Evolutionary conservation across 2,329 filamentous ascomycete species (phyloP).

Genomic region (Tothia fuscella): DNA sequence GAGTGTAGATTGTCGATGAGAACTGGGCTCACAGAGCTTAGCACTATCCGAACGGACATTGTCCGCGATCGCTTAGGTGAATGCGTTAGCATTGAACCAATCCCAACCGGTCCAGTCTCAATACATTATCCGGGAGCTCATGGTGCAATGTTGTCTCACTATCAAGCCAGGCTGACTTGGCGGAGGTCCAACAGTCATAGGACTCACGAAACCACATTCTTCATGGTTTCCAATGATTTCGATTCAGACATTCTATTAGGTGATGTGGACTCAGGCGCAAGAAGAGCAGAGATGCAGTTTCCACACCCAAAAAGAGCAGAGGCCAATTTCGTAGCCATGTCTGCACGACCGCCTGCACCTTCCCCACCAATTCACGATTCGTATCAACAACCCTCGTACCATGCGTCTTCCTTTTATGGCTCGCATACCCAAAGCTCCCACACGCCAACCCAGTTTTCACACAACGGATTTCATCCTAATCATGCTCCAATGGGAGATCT

Average conservation of each 20-base stretch:
- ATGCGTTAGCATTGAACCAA: background rate
- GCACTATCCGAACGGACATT: background rate
- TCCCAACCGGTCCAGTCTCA: background rate
- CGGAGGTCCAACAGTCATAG: background rate
- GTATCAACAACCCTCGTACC: background rate
- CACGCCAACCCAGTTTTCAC: background rate
- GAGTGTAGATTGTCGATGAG: background rate
- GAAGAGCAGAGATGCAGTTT: background rate
- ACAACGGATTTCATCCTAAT: background rate
- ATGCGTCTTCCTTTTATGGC: background rate
- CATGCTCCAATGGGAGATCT: background rate
- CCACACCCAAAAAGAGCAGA: background rate
- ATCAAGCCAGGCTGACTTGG: background rate
- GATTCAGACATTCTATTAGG: background rate
- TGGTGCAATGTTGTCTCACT: background rate
- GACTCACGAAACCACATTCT: background rate
- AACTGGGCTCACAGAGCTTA: background rate
- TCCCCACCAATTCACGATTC: background rate
- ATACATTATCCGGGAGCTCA: background rate
- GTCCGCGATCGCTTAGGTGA: background rate
- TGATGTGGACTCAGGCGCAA: constrained; percentile 1
- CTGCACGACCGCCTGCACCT: no score
- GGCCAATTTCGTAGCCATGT: no score
- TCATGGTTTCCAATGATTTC: background rate
- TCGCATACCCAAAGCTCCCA: background rate